phyloP scores from a whole-genome alignment of 73 alveolate genomes.

The Paramecium tetraurelia region DNA sequence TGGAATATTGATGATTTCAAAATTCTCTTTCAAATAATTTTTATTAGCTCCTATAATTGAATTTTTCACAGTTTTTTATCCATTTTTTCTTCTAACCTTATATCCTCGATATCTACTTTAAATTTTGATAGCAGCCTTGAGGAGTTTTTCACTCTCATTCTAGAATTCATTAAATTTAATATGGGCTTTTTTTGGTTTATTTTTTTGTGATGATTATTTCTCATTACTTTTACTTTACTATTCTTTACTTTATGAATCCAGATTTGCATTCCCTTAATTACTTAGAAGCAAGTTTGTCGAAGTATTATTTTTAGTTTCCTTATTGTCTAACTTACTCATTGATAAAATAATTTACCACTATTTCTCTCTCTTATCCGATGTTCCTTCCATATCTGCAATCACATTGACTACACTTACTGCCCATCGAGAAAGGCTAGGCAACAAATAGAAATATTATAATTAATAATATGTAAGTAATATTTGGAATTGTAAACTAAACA shows the following conservation, averaged over 20 bases:
- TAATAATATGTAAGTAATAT: background rate
- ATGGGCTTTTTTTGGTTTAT: background rate
- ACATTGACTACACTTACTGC: background rate
- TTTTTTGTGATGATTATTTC: background rate
- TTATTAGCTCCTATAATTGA: background rate
- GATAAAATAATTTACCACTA: background rate
- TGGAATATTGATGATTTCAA: conserved; percentile 17
- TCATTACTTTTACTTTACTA: background rate
- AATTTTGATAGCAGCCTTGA: background rate
- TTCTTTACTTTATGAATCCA: background rate
- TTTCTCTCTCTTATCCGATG: background rate
- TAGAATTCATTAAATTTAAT: background rate
- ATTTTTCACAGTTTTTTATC: conserved; percentile 35
- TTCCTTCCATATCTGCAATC: background rate
- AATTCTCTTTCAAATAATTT: conserved; percentile 24
- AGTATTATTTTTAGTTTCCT: background rate
- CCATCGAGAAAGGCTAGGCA: background rate
- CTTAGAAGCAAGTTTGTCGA: background rate
- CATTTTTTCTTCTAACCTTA: background rate
- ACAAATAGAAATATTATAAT: background rate
- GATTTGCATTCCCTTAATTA: background rate
- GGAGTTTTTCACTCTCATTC: background rate
- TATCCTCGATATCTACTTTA: background rate
- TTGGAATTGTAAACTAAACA: background rate
- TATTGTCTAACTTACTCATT: background rate